Percentiles rank a stretch among this genome's conserved stretches.
Evolutionary conservation across 2,329 filamentous ascomycete species (phyloP).

Genomic region (Ophiostoma ulmi): DNA sequence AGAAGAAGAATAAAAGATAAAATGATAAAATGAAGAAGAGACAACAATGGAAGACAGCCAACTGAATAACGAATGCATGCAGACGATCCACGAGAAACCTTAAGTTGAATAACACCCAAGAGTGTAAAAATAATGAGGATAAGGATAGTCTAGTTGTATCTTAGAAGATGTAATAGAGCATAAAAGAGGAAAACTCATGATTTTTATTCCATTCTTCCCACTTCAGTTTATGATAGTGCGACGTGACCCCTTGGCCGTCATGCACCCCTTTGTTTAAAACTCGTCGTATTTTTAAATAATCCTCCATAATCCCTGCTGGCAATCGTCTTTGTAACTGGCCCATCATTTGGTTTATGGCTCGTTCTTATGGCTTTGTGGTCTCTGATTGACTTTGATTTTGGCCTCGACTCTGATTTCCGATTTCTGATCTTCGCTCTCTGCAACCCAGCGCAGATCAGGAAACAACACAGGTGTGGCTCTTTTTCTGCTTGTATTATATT

Average conservation of each 20-base stretch:
- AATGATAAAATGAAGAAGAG: background rate
- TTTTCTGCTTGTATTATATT: background rate
- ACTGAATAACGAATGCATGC: background rate
- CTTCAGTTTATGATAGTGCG: background rate
- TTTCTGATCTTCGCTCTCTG: background rate
- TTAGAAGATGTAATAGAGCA: background rate
- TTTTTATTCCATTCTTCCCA: background rate
- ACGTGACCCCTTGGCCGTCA: background rate
- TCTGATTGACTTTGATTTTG: background rate
- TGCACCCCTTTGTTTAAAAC: constrained; percentile 6
- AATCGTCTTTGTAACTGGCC: background rate
- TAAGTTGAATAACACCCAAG: background rate
- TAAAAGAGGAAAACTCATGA: background rate
- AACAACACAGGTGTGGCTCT: background rate
- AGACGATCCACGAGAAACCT: background rate
- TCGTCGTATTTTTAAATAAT: background rate
- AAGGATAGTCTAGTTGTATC: background rate
- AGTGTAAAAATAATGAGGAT: background rate
- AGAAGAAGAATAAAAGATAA: background rate
- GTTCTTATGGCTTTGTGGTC: background rate
- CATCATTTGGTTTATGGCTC: background rate
- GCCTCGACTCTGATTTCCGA: background rate
- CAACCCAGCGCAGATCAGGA: background rate
- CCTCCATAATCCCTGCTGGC: background rate
- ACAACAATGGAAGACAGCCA: background rate